Percentiles rank a stretch among this genome's conserved stretches.
phyloP scores from a whole-genome alignment of 371 early-diverging fungal species.

The Entomophthora muscae region DNA sequence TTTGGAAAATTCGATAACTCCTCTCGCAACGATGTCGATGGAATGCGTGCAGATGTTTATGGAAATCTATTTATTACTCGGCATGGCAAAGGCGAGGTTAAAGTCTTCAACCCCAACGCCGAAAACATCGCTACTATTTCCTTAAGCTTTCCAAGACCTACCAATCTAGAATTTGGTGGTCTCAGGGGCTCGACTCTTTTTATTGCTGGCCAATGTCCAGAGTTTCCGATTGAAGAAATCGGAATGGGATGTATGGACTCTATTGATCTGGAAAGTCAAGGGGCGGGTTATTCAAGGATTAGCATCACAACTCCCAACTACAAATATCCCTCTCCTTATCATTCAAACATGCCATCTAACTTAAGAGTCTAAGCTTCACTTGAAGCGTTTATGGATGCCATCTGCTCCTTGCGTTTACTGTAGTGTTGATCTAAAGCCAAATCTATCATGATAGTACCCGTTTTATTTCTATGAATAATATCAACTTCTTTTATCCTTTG shows the following conservation, averaged over 20 bases:
- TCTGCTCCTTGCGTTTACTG: no score
- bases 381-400: no score
- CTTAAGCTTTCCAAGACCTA: conserved; percentile 14
- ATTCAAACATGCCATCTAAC: no score
- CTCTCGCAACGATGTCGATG: conserved; percentile 22
- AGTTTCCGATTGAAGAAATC: background rate
- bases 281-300: background rate
- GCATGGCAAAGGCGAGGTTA: conserved; percentile 20
- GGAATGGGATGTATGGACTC: conserved; percentile 12
- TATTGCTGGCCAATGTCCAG: conserved; percentile 23
- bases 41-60: conserved; percentile 23
- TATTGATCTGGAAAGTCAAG: background rate
- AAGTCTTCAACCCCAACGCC: conserved; percentile 18
- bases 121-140: conserved; percentile 16
- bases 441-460: no score
- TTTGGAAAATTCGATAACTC: conserved; percentile 21
- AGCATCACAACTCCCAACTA: no score
- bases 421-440: no score
- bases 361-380: no score
- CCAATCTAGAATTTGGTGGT: conserved; percentile 31
- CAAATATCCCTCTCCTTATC: no score
- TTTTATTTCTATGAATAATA: no score
- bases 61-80: conserved; percentile 29
- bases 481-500: no score
- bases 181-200: conserved; percentile 20